Evolutionary conservation across 257 asterid species (phyloP).

Genomic region (Henckelia pumila): DNA sequence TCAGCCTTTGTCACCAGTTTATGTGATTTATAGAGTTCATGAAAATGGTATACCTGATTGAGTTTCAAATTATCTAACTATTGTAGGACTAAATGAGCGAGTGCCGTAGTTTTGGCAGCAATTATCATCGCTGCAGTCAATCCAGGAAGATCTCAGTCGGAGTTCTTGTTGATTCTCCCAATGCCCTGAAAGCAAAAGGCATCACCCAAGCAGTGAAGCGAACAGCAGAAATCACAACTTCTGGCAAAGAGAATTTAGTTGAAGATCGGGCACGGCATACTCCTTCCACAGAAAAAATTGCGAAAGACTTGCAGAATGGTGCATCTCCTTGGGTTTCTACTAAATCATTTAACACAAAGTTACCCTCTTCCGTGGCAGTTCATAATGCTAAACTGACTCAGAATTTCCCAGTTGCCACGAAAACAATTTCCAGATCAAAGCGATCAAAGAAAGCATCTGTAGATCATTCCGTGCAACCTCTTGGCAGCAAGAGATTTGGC

Average conservation of each 20-base stretch:
- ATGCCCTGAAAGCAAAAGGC: slow-evolving; percentile 37
- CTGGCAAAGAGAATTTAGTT: slow-evolving; percentile 33
- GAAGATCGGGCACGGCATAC: slow-evolving; percentile 33
- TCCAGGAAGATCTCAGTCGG: slow-evolving; percentile 84
- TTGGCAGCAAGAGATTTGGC: slow-evolving; percentile 32
- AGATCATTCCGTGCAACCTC: slow-evolving; percentile 39
- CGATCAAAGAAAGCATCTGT: slow-evolving; percentile 40
- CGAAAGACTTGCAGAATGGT: slow-evolving; percentile 35
- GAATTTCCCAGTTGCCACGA: slow-evolving; percentile 31
- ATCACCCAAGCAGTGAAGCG: slow-evolving; percentile 30
- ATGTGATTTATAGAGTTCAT: slow-evolving; percentile 3
- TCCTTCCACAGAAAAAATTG: slow-evolving; percentile 36
- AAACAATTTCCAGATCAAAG: slow-evolving; percentile 32
- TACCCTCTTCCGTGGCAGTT: slow-evolving; percentile 37
- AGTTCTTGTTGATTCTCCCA: slow-evolving; percentile 50
- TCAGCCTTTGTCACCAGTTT: slow-evolving; percentile 9
- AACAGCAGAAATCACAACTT: slow-evolving; percentile 32
- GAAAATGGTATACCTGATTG: slow-evolving; percentile 24
- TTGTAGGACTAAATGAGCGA: slow-evolving; percentile 51
- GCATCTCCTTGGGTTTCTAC: slow-evolving; percentile 65
- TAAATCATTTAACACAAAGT: slow-evolving; percentile 40
- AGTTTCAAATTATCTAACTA: slow-evolving; percentile 21
- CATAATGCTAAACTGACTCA: slow-evolving; percentile 40
- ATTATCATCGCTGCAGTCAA: slow-evolving; percentile 50
- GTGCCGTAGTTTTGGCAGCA: slow-evolving; percentile 51